Evolutionary conservation across 129 eudicot species (phyloP).

Genomic region (Smallanthus sonchifolius): DNA sequence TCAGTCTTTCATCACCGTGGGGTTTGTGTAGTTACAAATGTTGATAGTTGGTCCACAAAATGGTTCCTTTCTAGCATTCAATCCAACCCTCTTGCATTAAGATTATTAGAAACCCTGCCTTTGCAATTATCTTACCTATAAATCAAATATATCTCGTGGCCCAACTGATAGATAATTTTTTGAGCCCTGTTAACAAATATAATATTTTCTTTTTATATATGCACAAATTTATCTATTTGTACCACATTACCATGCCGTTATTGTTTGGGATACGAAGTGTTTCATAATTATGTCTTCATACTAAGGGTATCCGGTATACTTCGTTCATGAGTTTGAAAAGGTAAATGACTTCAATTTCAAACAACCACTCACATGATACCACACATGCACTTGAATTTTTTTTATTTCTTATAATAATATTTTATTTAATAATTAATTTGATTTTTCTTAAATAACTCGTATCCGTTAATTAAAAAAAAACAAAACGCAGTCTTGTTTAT

Average conservation of each 20-base stretch:
- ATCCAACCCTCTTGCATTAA: slow-evolving; percentile 1
- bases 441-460: too few species aligned
- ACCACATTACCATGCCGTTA: background rate
- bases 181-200: background rate
- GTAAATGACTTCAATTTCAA: too few species aligned
- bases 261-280: background rate
- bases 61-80: slow-evolving; percentile 23
- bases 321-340: too few species aligned
- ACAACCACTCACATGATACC: too few species aligned
- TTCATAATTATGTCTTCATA: background rate
- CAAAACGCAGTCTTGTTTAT: too few species aligned
- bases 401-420: too few species aligned
- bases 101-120: background rate
- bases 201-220: background rate
- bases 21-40: slow-evolving; percentile 9
- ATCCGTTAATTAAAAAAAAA: too few species aligned
- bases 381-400: too few species aligned
- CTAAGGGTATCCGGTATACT: too few species aligned
- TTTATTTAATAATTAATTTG: too few species aligned
- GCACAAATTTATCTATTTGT: background rate
- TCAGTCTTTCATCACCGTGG: slow-evolving; percentile 13
- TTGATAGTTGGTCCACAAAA: slow-evolving; percentile 33
- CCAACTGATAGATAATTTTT: background rate
- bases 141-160: background rate
- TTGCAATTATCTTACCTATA: slow-evolving; percentile 4